Conservation (phyloP, 83 land plant species). For the Larix sibirica region DNA sequence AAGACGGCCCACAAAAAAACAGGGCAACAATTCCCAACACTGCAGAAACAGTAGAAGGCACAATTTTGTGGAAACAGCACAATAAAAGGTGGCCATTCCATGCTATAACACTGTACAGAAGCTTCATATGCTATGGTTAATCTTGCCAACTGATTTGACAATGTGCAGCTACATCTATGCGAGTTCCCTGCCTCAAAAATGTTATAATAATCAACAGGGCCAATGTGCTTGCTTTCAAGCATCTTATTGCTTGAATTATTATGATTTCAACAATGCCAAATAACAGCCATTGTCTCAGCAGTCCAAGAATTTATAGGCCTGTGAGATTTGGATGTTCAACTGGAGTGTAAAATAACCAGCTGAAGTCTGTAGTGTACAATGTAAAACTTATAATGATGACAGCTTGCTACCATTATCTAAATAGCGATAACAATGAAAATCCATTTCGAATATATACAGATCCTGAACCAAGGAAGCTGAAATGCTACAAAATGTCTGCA, state of each 20-base stretch:
- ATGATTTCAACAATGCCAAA: constrained; percentile 1
- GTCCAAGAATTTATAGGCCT: neutral
- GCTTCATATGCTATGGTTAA: neutral
- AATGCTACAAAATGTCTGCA: neutral
- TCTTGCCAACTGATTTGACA: neutral
- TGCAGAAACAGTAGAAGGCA: neutral
- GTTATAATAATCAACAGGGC: neutral
- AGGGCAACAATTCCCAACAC: constrained; percentile 11
- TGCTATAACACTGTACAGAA: neutral
- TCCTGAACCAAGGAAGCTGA: neutral
- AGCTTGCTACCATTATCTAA: neutral
- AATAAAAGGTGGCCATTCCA: neutral
- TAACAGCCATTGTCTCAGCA: neutral
- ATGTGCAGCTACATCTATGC: neutral
- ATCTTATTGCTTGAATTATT: neutral
- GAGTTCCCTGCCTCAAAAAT: neutral
- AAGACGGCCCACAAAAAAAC: constrained; percentile 12
- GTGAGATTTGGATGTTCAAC: neutral
- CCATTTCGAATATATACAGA: neutral
- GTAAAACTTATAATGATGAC: neutral
- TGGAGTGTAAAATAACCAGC: neutral
- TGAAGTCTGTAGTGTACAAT: too few relatives aligned
- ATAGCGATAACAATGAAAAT: neutral
- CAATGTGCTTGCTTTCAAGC: constrained; percentile 1
- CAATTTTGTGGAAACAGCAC: constrained; percentile 2